Conservation (phyloP, 495 filamentous ascomycete species). For the Aspergillus conjunctus region DNA sequence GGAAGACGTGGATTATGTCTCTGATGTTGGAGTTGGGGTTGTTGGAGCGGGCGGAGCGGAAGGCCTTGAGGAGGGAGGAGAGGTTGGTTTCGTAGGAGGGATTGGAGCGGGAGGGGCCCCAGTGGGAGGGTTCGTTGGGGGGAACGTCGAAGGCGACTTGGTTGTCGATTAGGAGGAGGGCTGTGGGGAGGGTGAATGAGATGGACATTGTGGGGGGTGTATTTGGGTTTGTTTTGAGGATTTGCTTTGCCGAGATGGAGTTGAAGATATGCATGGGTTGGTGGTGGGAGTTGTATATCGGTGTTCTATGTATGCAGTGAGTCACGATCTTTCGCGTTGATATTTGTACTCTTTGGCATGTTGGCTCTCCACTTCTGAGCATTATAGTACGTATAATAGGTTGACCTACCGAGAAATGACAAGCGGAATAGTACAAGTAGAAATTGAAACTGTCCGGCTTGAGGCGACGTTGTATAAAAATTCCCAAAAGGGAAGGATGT, state of each 20-base stretch:
- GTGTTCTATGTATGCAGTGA: too few species aligned
- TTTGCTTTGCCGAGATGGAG: background rate
- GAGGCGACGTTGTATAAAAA: constrained; percentile 1
- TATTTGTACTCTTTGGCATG: too few species aligned
- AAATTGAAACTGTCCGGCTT: too few species aligned
- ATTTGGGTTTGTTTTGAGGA: background rate
- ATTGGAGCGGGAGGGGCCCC: constrained; percentile 49
- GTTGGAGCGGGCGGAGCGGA: constrained; percentile 36
- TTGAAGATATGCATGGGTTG: too few species aligned
- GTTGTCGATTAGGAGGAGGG: constrained; percentile 61
- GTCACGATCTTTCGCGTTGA: too few species aligned
- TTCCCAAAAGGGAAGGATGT: background rate
- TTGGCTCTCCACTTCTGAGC: too few species aligned
- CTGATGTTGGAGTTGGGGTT: constrained; percentile 13
- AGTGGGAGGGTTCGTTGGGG: constrained; percentile 37
- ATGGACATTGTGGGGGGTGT: constrained; percentile 7
- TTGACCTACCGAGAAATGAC: too few species aligned
- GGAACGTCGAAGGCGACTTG: constrained; percentile 48
- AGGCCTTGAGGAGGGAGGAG: constrained; percentile 42
- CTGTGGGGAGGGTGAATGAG: constrained; percentile 40
- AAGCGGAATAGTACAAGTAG: too few species aligned
- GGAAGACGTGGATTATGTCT: constrained; percentile 51
- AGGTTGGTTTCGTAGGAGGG: constrained; percentile 50
- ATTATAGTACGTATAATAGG: too few species aligned
- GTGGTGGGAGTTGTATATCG: too few species aligned